Conservation (phyloP, 2,329 filamentous ascomycete species). For the Colletotrichum somersetense region DNA sequence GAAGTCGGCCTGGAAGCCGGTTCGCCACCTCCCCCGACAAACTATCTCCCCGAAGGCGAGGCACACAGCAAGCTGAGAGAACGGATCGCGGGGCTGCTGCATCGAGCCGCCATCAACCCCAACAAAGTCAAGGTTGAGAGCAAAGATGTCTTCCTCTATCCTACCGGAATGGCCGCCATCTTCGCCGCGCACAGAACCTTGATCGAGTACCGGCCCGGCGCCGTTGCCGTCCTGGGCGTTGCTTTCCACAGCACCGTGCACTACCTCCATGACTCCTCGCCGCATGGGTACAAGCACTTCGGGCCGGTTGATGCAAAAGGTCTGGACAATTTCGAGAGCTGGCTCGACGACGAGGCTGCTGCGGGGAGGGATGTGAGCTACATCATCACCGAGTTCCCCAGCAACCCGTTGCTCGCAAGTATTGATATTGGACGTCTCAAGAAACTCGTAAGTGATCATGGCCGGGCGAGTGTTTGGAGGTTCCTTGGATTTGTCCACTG, state of each 20-base stretch:
- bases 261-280: slow-evolving; percentile 59
- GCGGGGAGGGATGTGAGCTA: slow-evolving; percentile 57
- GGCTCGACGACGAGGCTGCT: slow-evolving; percentile 56
- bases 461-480: too few relatives aligned
- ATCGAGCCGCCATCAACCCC: slow-evolving; percentile 54
- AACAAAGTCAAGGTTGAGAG: slow-evolving; percentile 45
- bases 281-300: slow-evolving; percentile 61
- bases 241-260: slow-evolving; percentile 65
- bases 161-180: slow-evolving; percentile 67
- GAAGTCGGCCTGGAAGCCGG: slow-evolving; percentile 49
- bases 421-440: slow-evolving; percentile 50
- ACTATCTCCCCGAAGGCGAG: slow-evolving; percentile 53
- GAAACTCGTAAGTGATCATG: slow-evolving; percentile 27
- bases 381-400: slow-evolving; percentile 61
- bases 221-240: slow-evolving; percentile 61
- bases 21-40: slow-evolving; percentile 53
- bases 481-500: not conserved
- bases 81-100: slow-evolving; percentile 57
- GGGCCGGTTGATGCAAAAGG: slow-evolving; percentile 57
- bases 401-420: slow-evolving; percentile 53
- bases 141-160: slow-evolving; percentile 65
- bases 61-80: slow-evolving; percentile 55
- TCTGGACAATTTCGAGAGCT: slow-evolving; percentile 59
- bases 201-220: slow-evolving; percentile 49
- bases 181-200: slow-evolving; percentile 58